Evolutionary conservation across 2,329 filamentous ascomycete species (phyloP).

Genomic region (Colletotrichum orchidophilum): DNA sequence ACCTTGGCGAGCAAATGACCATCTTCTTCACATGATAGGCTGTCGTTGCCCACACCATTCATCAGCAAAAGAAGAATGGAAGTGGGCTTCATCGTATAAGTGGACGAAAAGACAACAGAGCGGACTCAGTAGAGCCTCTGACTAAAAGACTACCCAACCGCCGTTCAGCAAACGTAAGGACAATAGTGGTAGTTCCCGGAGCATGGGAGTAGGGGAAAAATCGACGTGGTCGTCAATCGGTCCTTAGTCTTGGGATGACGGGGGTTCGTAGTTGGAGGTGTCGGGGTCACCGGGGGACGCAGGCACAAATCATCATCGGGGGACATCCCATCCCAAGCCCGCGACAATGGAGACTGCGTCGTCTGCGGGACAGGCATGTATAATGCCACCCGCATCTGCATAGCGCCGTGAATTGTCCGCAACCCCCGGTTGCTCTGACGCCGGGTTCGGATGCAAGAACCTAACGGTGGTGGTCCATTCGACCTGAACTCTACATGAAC

Average conservation of each 20-base stretch:
- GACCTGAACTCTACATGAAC: neutral
- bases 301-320: neutral
- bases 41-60: neutral
- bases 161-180: neutral
- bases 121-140: neutral
- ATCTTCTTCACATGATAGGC: neutral
- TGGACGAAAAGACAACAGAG: neutral
- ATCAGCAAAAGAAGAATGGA: neutral
- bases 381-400: neutral
- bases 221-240: neutral
- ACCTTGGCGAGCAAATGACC: conserved; percentile 1
- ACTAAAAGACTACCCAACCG: neutral
- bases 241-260: neutral
- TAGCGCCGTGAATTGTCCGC: neutral
- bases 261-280: neutral
- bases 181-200: neutral
- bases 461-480: neutral
- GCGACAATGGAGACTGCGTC: neutral
- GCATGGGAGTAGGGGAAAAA: neutral
- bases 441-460: neutral
- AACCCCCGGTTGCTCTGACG: neutral
- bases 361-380: neutral
- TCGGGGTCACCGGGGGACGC: conserved; percentile 1
- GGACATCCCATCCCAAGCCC: neutral
- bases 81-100: neutral